phyloP scores from a whole-genome alignment of 2,329 filamentous ascomycete genomes.

The Exophiala sp. region DNA sequence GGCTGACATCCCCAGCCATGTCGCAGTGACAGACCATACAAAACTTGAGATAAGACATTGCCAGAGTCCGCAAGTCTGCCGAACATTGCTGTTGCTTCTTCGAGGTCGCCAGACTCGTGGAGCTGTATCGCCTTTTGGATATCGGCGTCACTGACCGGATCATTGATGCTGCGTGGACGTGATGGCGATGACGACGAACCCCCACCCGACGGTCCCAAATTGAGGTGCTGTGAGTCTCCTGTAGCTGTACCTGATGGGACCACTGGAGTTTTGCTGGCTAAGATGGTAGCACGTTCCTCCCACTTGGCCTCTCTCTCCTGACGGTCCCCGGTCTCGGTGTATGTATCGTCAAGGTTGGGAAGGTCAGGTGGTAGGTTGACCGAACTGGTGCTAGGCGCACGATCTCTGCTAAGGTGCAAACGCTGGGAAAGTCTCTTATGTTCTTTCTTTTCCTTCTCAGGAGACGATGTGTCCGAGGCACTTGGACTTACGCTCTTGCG shows the following conservation, averaged over 20 bases:
- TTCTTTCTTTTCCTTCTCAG: conserved; percentile 33
- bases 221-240: conserved; percentile 9
- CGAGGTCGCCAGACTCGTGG: conserved; percentile 77
- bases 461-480: conserved; percentile 35
- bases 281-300: conserved; percentile 88
- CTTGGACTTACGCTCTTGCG: conserved; percentile 34
- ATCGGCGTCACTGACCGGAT: conserved; percentile 45
- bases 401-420: conserved; percentile 55
- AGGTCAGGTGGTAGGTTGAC: conserved; percentile 72
- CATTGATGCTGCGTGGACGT: conserved; percentile 29
- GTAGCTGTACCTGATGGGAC: conserved; percentile 2
- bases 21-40: conserved; percentile 73
- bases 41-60: conserved; percentile 88
- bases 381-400: conserved; percentile 52
- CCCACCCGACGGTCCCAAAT: conserved; percentile 9
- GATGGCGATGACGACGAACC: conserved; percentile 5
- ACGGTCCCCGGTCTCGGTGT: conserved; percentile 44
- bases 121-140: conserved; percentile 95
- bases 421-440: conserved; percentile 55
- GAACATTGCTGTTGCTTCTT: conserved; percentile 78
- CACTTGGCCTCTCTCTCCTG: conserved; percentile 66
- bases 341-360: conserved; percentile 59
- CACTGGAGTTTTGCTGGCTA: conserved; percentile 48
- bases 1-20: conserved; percentile 87
- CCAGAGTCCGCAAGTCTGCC: conserved; percentile 74